Percentiles rank a stretch among this genome's conserved stretches.
Conservation (phyloP, 352 stramenopile species). For the Phytophthora rubi region DNA sequence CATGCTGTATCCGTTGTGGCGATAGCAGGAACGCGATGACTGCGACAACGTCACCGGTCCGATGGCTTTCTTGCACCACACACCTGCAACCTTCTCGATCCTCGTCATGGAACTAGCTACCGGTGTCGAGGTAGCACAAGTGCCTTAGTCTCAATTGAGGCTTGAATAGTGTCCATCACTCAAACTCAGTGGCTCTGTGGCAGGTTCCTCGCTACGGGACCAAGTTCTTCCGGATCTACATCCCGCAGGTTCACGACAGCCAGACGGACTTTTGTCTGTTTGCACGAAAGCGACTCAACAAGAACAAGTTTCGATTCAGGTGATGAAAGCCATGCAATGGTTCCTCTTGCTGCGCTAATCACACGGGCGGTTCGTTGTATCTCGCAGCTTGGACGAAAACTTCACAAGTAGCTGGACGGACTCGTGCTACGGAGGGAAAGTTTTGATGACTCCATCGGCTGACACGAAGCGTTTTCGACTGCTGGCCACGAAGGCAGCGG, state of each 20-base stretch:
- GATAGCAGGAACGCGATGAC: conserved; percentile 41
- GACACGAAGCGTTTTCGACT: conserved; percentile 66
- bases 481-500: conserved; percentile 47
- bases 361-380: not conserved
- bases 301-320: conserved; percentile 85
- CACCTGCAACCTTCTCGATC: conserved; percentile 52
- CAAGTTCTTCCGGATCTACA: conserved; percentile 79
- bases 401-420: conserved; percentile 72
- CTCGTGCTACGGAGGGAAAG: conserved; percentile 64
- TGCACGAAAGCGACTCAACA: conserved; percentile 71
- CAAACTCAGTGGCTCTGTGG: not conserved
- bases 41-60: conserved; percentile 38
- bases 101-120: conserved; percentile 74
- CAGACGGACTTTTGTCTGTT: conserved; percentile 83
- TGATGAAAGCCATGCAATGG: conserved; percentile 2
- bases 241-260: conserved; percentile 73
- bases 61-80: conserved; percentile 77
- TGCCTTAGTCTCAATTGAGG: not conserved
- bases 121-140: conserved; percentile 41
- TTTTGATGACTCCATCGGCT: conserved; percentile 53
- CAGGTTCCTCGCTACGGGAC: conserved; percentile 62
- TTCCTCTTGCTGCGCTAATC: not conserved
- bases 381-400: conserved; percentile 58
- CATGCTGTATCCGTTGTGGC: not conserved
- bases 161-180: too few species aligned